Conservation (phyloP, 345 rosid genomes). For the Eucalyptus curtisii region DNA sequence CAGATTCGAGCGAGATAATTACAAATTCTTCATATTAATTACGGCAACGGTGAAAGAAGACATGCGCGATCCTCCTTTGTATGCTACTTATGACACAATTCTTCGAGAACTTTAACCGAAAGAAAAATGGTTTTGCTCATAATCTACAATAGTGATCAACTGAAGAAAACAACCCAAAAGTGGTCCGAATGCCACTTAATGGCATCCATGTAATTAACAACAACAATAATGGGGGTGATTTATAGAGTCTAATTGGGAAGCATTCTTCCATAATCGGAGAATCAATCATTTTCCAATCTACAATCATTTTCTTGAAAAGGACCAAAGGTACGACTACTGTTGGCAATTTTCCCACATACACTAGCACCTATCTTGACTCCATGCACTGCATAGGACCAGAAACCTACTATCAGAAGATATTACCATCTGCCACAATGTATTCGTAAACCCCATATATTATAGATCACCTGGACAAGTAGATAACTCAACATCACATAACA, state of each 20-base stretch:
- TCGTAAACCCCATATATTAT: background rate
- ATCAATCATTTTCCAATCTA: background rate
- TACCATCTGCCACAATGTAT: background rate
- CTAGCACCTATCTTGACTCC: background rate
- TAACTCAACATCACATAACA: background rate
- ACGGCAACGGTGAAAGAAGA: background rate
- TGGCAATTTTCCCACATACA: background rate
- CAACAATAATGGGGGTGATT: background rate
- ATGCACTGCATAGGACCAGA: background rate
- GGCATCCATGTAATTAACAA: background rate
- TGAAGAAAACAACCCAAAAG: background rate
- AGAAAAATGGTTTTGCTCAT: background rate
- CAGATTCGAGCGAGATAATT: background rate
- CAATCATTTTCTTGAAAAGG: background rate
- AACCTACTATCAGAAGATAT: background rate
- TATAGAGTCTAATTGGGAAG: background rate
- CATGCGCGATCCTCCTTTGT: background rate
- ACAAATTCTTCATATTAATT: background rate
- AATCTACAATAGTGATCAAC: background rate
- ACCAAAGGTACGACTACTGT: background rate
- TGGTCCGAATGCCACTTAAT: background rate
- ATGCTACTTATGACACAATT: background rate
- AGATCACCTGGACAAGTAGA: background rate
- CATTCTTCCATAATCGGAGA: background rate
- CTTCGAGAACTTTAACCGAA: background rate